Base-by-base conservation (phyloP, 768 basidiomycete species). In the Tricholoma terreum region DNA sequence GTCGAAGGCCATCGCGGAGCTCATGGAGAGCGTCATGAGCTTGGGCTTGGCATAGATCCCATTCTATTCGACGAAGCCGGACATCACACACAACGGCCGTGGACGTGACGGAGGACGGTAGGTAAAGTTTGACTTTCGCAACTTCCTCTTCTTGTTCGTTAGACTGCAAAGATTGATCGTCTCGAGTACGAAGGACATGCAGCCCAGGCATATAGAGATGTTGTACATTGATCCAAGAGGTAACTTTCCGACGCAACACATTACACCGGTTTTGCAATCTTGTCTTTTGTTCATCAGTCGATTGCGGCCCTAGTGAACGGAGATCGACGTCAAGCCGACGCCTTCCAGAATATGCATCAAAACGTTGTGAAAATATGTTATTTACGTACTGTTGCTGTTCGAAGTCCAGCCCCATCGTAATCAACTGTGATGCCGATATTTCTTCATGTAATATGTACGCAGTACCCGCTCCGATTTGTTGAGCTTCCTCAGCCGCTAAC, bases 401-500 rank as follows among this genome's bases (percentile, higher is more conserved):
- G 11, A 59, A 48, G 36, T 59, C 58, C 14, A 59, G 45, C 12
- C 58, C 58, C 34, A 59, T 59, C 6, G 46, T 55, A 24, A 59
- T 55, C 31, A 59, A 40, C 43, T 33, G 46, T 21, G 33, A n/a
- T 3, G 58, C 58, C 11, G 38, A 59, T 27, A 59, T 40, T 21
- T 27, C 40, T 17, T 40, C 31, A 46, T 59, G 58, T 21, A 50
- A 27, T 10, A 59, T 34, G 34, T 55, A 59, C 12, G 58, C 58
- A 6, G 40, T 48, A 21, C 52, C 58, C 21, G 7, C 31, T 14
- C 21, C 45, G 35, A 45, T 58, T 22, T 22, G 24, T 15, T 54
- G 27, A 11, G 53, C 58, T 12, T 59, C 58, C 31, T 54, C 43
- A 27, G 9, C n/a, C 11, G 58, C 53, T 24, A 59, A 33, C 14